Evolutionary conservation across 2,329 filamentous ascomycete species (phyloP).

Genomic region (Aspergillus phoenicis): DNA sequence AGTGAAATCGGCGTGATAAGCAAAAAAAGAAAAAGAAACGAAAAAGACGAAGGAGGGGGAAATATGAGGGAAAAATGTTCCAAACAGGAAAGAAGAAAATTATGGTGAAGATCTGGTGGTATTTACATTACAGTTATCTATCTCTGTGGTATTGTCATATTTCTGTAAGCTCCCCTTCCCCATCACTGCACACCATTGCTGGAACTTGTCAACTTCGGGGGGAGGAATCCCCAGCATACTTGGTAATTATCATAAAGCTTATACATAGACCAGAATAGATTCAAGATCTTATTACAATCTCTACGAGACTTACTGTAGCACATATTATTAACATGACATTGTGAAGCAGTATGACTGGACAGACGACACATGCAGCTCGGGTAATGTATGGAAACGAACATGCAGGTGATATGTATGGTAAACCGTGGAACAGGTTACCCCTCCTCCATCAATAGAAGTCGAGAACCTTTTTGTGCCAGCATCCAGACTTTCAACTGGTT

Average conservation of each 20-base stretch:
- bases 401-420: not conserved
- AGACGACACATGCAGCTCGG: no score
- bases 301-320: not conserved
- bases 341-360: no score
- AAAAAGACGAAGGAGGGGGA: conserved; percentile 5
- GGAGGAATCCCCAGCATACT: no score
- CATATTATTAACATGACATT: not conserved
- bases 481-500: not conserved
- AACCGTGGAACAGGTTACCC: not conserved
- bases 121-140: not conserved
- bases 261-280: no score
- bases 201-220: no score
- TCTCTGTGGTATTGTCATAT: not conserved
- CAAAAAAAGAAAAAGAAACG: not conserved
- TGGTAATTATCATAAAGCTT: no score
- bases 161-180: not conserved
- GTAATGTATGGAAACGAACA: not conserved
- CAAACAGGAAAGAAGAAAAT: conserved; percentile 10
- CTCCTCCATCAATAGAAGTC: not conserved
- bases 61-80: conserved; percentile 15
- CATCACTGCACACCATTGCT: not conserved
- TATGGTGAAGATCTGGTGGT: conserved; percentile 11
- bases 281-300: no score
- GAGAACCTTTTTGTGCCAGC: not conserved
- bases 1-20: conserved; percentile 22